Evolutionary conservation across 257 asterid genomes (phyloP), one percentile per base, ranked within the genome.

Genomic region (Cruciata laevipes): DNA sequence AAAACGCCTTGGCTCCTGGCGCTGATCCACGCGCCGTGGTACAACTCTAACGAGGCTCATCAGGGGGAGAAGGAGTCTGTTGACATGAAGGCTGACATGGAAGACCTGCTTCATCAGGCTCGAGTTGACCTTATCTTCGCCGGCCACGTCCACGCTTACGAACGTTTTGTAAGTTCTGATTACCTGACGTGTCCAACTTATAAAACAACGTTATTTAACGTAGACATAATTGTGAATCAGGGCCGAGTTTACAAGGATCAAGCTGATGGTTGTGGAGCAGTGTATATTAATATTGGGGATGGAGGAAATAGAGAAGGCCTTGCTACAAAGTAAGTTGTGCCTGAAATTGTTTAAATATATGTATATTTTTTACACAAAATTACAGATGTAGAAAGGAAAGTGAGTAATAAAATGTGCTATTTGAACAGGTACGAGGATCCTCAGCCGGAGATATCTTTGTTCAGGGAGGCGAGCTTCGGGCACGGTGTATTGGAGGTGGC

Each of bases 251-350:
- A 85, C 77, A 85, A 88, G 65, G 83, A 80, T 24, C 6, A 72
- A 66, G 86, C 82, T 0, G 42, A 88, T 31, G 66, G 72, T 20
- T 86, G 94, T 77, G 96, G 97, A 7, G 91, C 95, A 1, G 66
- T 81, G 51, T 63, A 88, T 59, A 80, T 90, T 11, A 84, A 83
- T 6, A 85, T 90, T 52, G 97, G 95, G 16, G 97, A 88, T 61
- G 96, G 97, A 47, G 97, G 97, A 24, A 93, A 93, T 44, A 82
- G 84, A 0, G 98, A 92, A 89, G 98, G 98, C 40, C 95, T 92
- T 49, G 93, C 97, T 8, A 59, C 40, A 20, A 60, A 55, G 98
- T 89, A 72, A 71, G 77, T 64, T 40, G 30, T 5, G 27, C 11
- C 33, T 18, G 21, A 62, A 11, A 44, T 10, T 35, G 38, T 35